These are phyloP conservation scores for Penicillium sp. DNA, from an alignment of 2,329 filamentous ascomycete species.

Conservation along the genomic window DNA sequence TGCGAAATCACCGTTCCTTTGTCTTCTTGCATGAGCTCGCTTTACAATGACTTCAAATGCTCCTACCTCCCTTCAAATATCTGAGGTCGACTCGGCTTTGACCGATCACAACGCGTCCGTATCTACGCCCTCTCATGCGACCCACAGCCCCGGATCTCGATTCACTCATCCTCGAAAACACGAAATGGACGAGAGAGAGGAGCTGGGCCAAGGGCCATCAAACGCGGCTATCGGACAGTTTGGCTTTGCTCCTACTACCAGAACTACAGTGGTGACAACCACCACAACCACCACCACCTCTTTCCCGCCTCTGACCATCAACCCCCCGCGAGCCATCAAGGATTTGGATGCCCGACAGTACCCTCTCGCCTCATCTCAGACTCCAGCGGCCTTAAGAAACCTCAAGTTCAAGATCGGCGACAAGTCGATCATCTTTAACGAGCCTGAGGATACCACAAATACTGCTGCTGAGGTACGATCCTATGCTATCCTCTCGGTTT, in stretches of 20 bases:
- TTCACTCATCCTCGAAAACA: slow-evolving; percentile 18
- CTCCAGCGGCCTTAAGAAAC: slow-evolving; percentile 73
- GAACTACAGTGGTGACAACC: slow-evolving; percentile 74
- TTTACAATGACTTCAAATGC: slow-evolving; percentile 20
- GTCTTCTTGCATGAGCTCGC: slow-evolving; percentile 12
- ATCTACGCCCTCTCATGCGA: slow-evolving; percentile 9
- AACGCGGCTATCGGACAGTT: slow-evolving; percentile 57
- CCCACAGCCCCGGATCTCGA: slow-evolving; percentile 16
- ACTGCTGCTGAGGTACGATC: slow-evolving; percentile 55
- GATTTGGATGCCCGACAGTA: slow-evolving; percentile 85
- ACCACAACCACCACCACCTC: slow-evolving; percentile 82
- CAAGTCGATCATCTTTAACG: slow-evolving; percentile 60
- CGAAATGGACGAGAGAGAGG: slow-evolving; percentile 34
- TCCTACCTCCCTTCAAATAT: slow-evolving; percentile 2
- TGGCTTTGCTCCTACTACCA: slow-evolving; percentile 62
- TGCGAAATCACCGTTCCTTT: slow-evolving; percentile 8
- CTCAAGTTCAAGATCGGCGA: slow-evolving; percentile 73
- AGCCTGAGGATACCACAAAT: slow-evolving; percentile 58
- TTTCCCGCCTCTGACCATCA: slow-evolving; percentile 81
- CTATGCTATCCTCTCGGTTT: not conserved
- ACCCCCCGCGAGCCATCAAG: slow-evolving; percentile 67
- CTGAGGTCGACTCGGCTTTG: slow-evolving; percentile 12
- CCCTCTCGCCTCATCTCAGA: slow-evolving; percentile 78
- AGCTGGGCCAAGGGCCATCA: slow-evolving; percentile 25
- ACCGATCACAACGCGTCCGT: slow-evolving; percentile 21